phyloP scores from a whole-genome alignment of 441 rosid species.

The Aleurites moluccanus region DNA sequence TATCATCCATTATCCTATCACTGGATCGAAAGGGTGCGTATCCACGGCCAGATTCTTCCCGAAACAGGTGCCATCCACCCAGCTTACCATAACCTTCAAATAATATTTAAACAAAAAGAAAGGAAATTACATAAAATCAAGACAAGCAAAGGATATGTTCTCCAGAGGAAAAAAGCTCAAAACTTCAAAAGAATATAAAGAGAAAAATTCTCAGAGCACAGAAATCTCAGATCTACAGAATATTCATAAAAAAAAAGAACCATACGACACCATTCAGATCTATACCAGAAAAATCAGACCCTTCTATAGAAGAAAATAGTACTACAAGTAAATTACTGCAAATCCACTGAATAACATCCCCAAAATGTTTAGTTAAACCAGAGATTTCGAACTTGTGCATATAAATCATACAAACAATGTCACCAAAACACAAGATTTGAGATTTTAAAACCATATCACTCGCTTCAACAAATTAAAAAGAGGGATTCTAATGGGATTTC shows the following conservation, averaged over 20 bases:
- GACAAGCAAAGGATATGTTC: slow-evolving; percentile 21
- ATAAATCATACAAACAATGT: too few species aligned
- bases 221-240: slow-evolving; percentile 19
- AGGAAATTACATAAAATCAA: slow-evolving; percentile 30
- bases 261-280: neutral
- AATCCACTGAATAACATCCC: neutral
- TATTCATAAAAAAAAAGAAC: neutral
- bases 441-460: neutral
- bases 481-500: too few species aligned
- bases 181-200: neutral
- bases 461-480: neutral
- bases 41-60: slow-evolving; percentile 67
- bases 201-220: neutral
- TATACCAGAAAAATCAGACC: neutral
- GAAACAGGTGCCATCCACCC: slow-evolving; percentile 76
- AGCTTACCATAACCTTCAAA: slow-evolving; percentile 93
- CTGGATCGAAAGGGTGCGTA: slow-evolving; percentile 53
- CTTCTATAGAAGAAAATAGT: neutral
- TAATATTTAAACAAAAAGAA: slow-evolving; percentile 35
- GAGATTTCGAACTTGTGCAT: too few species aligned
- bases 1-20: slow-evolving; percentile 66
- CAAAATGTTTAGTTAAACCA: neutral
- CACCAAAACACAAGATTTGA: too few species aligned
- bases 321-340: neutral
- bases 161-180: neutral